Conservation (phyloP, 208 protist species). For the Wallacemonas sp. region DNA sequence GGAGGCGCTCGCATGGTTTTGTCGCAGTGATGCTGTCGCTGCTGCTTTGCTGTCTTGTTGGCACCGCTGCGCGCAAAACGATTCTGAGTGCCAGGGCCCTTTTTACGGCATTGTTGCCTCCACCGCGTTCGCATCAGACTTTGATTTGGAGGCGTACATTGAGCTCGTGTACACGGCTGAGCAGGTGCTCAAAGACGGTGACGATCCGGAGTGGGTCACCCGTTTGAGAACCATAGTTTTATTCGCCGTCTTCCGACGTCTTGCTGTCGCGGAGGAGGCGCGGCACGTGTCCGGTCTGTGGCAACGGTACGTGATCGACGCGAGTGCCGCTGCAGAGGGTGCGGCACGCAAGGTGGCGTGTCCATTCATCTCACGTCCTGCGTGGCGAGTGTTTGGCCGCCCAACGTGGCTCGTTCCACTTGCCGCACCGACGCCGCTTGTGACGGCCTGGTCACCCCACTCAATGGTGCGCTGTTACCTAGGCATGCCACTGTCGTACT, state of each 20-base stretch:
- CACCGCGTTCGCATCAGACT: constrained; percentile 28
- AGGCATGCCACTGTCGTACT: constrained; percentile 71
- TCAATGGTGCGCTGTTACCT: constrained; percentile 26
- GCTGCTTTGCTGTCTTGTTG: background rate
- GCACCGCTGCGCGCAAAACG: background rate
- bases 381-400: constrained; percentile 37
- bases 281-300: constrained; percentile 15
- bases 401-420: constrained; percentile 40
- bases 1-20: background rate
- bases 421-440: background rate
- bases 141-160: constrained; percentile 26
- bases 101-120: constrained; percentile 35
- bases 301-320: constrained; percentile 10
- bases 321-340: background rate
- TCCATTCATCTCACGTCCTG: background rate
- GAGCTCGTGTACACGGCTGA: constrained; percentile 29
- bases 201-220: constrained; percentile 28
- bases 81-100: background rate
- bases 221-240: constrained; percentile 32
- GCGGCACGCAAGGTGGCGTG: background rate
- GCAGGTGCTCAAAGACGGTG: constrained; percentile 17
- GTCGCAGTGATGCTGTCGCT: background rate
- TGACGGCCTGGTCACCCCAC: no score
- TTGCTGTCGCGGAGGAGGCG: constrained; percentile 47
- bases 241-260: constrained; percentile 41